These are phyloP conservation scores for Lolium multiflorum DNA, from an alignment of 176 grass and related monocot genomes.

Conservation along the genomic window DNA sequence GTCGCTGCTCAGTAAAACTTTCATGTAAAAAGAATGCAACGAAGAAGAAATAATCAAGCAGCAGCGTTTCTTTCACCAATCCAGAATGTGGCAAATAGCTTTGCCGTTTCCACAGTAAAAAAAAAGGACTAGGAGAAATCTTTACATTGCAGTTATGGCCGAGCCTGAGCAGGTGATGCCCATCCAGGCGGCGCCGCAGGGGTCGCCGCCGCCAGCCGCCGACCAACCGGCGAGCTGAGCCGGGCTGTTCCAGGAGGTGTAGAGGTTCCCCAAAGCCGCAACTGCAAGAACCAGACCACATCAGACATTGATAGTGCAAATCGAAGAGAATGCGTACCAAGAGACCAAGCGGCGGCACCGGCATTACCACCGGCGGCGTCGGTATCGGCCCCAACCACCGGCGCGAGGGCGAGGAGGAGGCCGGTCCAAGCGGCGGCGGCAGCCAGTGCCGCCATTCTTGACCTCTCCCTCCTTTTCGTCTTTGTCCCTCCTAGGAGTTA, in stretches of 20 bases:
- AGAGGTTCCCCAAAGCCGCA: conserved; percentile 68
- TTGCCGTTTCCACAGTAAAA: conserved; percentile 6
- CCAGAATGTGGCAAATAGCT: not conserved
- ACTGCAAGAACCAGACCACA: conserved; percentile 57
- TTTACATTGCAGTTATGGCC: conserved; percentile 79
- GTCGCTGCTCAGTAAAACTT: not conserved
- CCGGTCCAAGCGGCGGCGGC: conserved; percentile 5
- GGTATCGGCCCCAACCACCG: conserved; percentile 45
- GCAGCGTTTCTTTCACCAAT: not conserved
- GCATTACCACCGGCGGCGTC: conserved; percentile 51
- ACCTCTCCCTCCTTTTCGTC: not conserved
- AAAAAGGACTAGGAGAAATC: not conserved
- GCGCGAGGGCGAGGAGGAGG: conserved; percentile 34
- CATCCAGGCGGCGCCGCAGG: conserved; percentile 84
- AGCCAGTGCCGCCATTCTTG: not conserved
- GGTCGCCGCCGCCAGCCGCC: conserved; percentile 72
- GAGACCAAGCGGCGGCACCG: conserved; percentile 2
- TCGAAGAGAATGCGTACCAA: not conserved
- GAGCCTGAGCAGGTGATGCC: conserved; percentile 82
- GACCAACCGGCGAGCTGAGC: conserved; percentile 81
- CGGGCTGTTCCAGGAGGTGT: conserved; percentile 74
- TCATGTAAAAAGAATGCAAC: not conserved
- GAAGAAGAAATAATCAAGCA: not conserved
- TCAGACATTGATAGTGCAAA: not conserved
- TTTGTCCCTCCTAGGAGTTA: not conserved